Percentiles rank a stretch among this genome's conserved stretches.
Conservation (phyloP, 768 basidiomycete species). For the Gelatoporia subvermispora region DNA sequence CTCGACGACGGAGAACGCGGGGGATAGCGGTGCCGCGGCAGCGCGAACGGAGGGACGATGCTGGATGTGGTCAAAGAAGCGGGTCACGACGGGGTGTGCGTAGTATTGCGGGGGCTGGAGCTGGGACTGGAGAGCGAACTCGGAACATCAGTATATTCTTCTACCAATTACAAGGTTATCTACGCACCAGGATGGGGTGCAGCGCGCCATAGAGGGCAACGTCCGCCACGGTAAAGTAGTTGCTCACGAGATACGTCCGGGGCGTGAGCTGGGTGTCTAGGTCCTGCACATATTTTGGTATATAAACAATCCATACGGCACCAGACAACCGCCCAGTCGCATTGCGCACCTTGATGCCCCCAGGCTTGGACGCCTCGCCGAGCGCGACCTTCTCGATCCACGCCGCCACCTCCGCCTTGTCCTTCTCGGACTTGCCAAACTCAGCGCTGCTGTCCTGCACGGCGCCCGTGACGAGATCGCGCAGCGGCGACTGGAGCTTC, state of each 20-base stretch:
- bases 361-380: constrained; percentile 43
- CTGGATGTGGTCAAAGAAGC: constrained; percentile 96
- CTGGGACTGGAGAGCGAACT: constrained; percentile 46
- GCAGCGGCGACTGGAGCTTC: constrained; percentile 24
- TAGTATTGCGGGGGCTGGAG: constrained; percentile 71
- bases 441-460: constrained; percentile 37
- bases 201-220: constrained; percentile 87
- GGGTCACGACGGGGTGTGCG: constrained; percentile 74
- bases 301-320: no score
- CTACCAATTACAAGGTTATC: not conserved
- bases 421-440: constrained; percentile 53
- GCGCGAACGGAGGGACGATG: constrained; percentile 55
- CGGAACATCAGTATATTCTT: not conserved
- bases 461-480: constrained; percentile 46
- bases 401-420: constrained; percentile 54
- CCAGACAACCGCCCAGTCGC: not conserved
- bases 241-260: constrained; percentile 81
- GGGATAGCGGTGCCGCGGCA: constrained; percentile 45
- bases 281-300: constrained; percentile 38
- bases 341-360: constrained; percentile 45
- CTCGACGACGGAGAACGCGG: constrained; percentile 49
- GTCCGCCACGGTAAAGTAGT: constrained; percentile 86
- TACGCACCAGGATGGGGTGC: constrained; percentile 71
- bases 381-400: constrained; percentile 68
- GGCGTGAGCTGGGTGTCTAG: constrained; percentile 68